Evolutionary conservation across 2,329 filamentous ascomycete genomes (phyloP).

Genomic region (Amauroascus verrucosus): DNA sequence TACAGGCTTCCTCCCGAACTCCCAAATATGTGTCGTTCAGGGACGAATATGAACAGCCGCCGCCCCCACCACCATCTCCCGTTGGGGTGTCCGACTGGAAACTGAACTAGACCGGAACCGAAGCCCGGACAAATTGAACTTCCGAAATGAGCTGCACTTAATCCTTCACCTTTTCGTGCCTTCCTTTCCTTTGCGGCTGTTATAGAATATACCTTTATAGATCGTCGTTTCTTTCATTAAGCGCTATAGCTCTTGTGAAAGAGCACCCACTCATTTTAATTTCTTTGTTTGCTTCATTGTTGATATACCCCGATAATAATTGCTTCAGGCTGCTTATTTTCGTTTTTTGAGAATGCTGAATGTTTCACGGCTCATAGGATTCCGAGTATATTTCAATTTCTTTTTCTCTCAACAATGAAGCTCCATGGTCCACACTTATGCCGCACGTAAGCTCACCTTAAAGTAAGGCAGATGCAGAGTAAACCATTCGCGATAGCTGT

Average conservation of each 20-base stretch:
- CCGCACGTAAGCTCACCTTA: no score
- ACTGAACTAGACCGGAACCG: background rate
- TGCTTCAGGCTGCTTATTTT: background rate
- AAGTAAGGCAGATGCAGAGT: no score
- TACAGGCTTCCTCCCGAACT: constrained; percentile 27
- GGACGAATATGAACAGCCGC: constrained; percentile 23
- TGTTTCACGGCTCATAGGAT: background rate
- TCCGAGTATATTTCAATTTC: background rate
- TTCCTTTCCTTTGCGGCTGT: constrained; percentile 12
- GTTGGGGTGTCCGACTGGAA: constrained; percentile 17
- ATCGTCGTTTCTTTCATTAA: constrained; percentile 15
- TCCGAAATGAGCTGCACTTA: background rate
- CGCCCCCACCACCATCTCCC: constrained; percentile 27
- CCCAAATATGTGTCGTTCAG: constrained; percentile 26
- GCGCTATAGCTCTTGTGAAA: background rate
- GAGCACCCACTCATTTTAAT: background rate
- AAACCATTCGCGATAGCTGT: no score
- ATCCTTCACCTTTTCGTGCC: constrained; percentile 1
- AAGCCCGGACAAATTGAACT: background rate
- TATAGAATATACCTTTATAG: constrained; percentile 10
- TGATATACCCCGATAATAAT: background rate
- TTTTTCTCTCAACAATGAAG: background rate
- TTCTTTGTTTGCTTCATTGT: background rate
- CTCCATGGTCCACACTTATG: background rate
- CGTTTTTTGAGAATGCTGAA: background rate